Percentiles rank a stretch among this genome's conserved stretches.
phyloP scores from a whole-genome alignment of 208 protist species.

The Angomonas deanei region DNA sequence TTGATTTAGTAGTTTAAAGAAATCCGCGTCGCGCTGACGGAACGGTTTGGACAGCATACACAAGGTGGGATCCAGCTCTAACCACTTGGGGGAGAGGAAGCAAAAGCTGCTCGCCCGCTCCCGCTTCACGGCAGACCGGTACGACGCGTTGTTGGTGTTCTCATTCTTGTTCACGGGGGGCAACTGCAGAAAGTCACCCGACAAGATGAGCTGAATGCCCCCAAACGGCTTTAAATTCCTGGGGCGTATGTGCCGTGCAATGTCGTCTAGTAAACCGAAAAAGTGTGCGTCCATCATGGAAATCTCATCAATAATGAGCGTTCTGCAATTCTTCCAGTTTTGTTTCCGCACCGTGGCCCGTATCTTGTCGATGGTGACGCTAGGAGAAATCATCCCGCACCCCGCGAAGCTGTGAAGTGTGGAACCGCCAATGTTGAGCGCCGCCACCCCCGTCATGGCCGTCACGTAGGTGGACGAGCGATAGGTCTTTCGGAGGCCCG shows the following conservation, averaged over 20 bases:
- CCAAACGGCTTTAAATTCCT: constrained; percentile 65
- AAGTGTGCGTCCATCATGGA: constrained; percentile 84
- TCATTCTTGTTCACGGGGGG: constrained; percentile 47
- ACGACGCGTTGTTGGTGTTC: background rate
- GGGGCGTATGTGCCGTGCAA: background rate
- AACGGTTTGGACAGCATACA: constrained; percentile 62
- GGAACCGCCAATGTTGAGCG: constrained; percentile 76
- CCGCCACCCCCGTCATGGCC: constrained; percentile 82
- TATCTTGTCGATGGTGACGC: background rate
- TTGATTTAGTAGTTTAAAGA: constrained; percentile 74
- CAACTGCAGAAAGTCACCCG: constrained; percentile 92
- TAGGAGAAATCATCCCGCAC: constrained; percentile 49
- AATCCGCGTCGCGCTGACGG: constrained; percentile 52
- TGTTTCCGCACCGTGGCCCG: constrained; percentile 21
- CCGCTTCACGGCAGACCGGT: background rate
- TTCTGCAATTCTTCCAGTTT: constrained; percentile 51
- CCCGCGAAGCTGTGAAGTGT: constrained; percentile 87
- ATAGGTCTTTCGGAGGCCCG: background rate
- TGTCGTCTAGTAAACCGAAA: constrained; percentile 69
- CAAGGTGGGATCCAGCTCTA: constrained; percentile 40
- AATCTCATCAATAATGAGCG: constrained; percentile 90
- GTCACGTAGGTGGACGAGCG: constrained; percentile 57
- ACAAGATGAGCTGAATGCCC: constrained; percentile 89
- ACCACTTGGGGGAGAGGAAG: constrained; percentile 75
- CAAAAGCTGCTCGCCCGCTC: constrained; percentile 23